Base-by-base conservation (phyloP, 1,284 basidiomycete genomes). In the Heliocybe sulcata region DNA sequence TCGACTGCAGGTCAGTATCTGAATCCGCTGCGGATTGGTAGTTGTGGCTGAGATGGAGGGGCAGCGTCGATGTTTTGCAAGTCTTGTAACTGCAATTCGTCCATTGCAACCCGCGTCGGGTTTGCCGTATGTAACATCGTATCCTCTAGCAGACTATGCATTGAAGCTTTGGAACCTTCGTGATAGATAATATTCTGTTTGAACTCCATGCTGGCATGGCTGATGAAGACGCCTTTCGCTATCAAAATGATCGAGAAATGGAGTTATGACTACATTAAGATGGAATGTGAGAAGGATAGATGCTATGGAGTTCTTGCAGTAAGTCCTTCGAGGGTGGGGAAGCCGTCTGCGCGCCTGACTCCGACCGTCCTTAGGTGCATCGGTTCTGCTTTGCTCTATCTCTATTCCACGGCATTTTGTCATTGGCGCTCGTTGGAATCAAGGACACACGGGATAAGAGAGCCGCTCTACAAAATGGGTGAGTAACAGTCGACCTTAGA, bases 231-330 rank as follows among this genome's bases (percentile, higher is more conserved):
- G 11, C 87, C 91, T 55, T 80, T 91, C 55, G 90, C 90, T 49
- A 93, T 97, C 61, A 81, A 86, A 62, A 87, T 89, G 60, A 86
- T 99, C 47, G 87, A 96, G 73, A 89, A 93, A 67, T 89, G 93
- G 82, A 94, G 89, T 60, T 93, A 94, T 69, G 94, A 96, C 65
- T 98, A 97, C 70, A 90, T 99, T 68, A 96, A 98, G 82, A 95
- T 99, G 92, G 90, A 95, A 57, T 99, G 96, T 66, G 83, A 82
- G 25, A 88, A 84, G 52, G 94, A 90, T 45, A 93, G 94, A 65
- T 99, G 96, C 66, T 98, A 98, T 66, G 96, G 97, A 49, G 89
- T 99, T 2, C 80, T 99, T 29, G 96, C 95, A n/a, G 94, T 94
- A 61, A 55, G 87, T 76, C 11, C 1, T 2, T 22, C 45, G 22